Conservation (phyloP, 108 stramenopile genomes). For the Conticribra guillardii region DNA sequence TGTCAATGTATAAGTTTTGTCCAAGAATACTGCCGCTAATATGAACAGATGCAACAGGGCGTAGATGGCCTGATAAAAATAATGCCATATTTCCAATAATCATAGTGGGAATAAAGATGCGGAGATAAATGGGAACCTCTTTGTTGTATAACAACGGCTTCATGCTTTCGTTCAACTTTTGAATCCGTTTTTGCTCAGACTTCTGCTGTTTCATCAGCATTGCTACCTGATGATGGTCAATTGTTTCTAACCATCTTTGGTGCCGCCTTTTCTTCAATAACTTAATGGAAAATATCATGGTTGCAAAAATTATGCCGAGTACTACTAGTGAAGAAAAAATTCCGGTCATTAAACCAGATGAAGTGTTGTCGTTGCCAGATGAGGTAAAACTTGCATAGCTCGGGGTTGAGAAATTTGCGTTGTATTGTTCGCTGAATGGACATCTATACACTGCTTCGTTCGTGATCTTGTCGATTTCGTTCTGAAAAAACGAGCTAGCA, state of each 20-base stretch:
- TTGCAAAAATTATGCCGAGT: conserved; percentile 6
- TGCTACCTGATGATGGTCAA: conserved; percentile 32
- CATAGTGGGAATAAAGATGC: conserved; percentile 56
- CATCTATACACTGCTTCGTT: conserved; percentile 56
- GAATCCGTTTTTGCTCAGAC: conserved; percentile 17
- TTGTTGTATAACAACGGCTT: conserved; percentile 54
- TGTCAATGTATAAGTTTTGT: neutral
- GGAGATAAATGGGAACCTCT: conserved; percentile 54
- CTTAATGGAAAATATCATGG: conserved; percentile 9
- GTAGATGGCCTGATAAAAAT: conserved; percentile 71
- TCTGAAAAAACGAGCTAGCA: conserved; percentile 55
- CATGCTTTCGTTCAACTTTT: conserved; percentile 47
- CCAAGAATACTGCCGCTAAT: neutral
- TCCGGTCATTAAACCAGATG: conserved; percentile 26
- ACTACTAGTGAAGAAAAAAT: conserved; percentile 33
- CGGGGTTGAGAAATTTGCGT: conserved; percentile 21
- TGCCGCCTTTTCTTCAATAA: conserved; percentile 51
- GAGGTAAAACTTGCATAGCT: conserved; percentile 21
- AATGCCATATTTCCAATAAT: conserved; percentile 70
- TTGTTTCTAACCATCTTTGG: conserved; percentile 47
- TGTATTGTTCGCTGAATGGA: conserved; percentile 57
- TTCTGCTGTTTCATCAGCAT: conserved; percentile 19
- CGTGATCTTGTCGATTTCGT: conserved; percentile 55
- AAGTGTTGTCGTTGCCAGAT: neutral
- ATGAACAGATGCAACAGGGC: neutral